A percentile compares a stretch with the other conserved stretches of the same genome.
Conservation (phyloP, 768 basidiomycete genomes). For the Symmetrospora coprosmae region DNA sequence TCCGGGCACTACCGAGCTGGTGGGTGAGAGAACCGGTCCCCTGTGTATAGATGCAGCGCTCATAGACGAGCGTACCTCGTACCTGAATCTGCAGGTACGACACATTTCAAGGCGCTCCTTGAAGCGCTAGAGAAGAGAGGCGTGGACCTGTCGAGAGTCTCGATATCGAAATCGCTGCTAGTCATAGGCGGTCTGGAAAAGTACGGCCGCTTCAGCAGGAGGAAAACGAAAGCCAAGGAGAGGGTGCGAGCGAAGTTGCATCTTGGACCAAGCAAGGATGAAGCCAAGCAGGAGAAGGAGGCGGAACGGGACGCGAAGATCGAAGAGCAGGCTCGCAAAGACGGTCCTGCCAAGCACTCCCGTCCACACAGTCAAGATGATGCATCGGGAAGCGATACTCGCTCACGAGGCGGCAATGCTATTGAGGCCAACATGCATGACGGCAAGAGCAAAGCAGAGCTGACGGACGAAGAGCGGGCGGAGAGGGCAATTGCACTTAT, state of each 20-base stretch:
- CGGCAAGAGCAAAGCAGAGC: constrained; percentile 26
- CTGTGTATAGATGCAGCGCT: neutral
- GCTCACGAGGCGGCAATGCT: neutral
- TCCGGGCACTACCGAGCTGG: constrained; percentile 32
- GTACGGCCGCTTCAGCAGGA: constrained; percentile 23
- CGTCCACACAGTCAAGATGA: neutral
- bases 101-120: constrained; percentile 30
- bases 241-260: constrained; percentile 11
- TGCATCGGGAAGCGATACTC: neutral
- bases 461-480: constrained; percentile 26
- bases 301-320: constrained; percentile 15
- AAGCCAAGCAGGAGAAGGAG: constrained; percentile 12
- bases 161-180: constrained; percentile 28
- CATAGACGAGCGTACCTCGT: neutral
- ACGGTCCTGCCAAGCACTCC: neutral
- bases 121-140: constrained; percentile 23
- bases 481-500: constrained; percentile 28
- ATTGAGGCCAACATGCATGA: constrained; percentile 16
- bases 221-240: constrained; percentile 18
- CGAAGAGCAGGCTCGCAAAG: neutral
- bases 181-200: constrained; percentile 31
- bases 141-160: constrained; percentile 27
- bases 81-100: neutral
- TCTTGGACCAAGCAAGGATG: constrained; percentile 1
- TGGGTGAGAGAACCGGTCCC: neutral